phyloP scores from a whole-genome alignment of 2,329 filamentous ascomycete genomes.

The Fusarium haematococcum region DNA sequence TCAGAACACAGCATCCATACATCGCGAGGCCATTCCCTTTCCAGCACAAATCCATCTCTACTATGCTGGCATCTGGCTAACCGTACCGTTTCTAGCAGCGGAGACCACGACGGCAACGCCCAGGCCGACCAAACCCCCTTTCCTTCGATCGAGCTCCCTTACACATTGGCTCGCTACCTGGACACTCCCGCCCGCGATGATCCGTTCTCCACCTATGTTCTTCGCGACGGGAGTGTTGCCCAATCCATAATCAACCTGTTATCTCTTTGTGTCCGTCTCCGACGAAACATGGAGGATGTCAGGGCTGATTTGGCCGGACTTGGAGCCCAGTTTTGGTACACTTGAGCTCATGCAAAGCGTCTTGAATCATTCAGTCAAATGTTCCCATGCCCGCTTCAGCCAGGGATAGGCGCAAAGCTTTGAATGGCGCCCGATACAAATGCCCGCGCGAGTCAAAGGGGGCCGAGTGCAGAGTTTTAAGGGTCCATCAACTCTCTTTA shows the following conservation, averaged over 20 bases:
- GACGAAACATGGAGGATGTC: not conserved
- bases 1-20: not conserved
- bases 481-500: not conserved
- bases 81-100: not conserved
- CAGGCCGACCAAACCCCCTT: not conserved
- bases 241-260: not conserved
- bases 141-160: not conserved
- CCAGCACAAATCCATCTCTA: not conserved
- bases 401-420: not conserved
- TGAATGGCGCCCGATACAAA: not conserved
- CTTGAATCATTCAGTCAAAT: not conserved
- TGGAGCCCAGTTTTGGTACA: not conserved
- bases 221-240: not conserved
- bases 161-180: slow-evolving; percentile 1
- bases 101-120: not conserved
- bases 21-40: not conserved
- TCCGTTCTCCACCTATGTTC: not conserved
- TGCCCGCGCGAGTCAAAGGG: not conserved
- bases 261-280: not conserved
- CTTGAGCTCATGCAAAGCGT: not conserved
- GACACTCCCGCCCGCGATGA: not conserved
- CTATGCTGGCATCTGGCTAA: not conserved
- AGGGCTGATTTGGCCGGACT: not conserved
- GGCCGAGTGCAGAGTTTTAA: not conserved
- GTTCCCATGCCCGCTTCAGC: not conserved